These are phyloP conservation scores for Hevea brasiliensis DNA, from an alignment of 345 rosid species.

Conservation along the genomic window DNA sequence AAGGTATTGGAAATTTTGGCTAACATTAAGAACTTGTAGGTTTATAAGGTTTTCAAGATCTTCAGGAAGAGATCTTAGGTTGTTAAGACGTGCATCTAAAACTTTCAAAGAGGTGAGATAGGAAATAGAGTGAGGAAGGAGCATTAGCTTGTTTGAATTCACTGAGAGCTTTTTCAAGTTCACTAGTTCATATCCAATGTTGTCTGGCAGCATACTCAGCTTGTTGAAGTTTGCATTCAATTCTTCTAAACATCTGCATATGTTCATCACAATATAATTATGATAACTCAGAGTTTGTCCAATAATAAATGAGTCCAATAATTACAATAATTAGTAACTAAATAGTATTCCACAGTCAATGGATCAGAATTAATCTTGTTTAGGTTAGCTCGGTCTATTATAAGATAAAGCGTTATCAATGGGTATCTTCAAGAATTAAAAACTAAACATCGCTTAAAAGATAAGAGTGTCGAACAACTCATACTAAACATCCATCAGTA, in stretches of 20 bases:
- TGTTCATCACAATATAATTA: neutral
- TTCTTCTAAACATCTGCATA: conserved; percentile 67
- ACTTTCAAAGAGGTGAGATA: conserved; percentile 57
- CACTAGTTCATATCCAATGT: conserved; percentile 63
- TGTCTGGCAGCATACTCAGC: conserved; percentile 65
- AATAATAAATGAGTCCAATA: too few species aligned
- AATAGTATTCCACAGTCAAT: too few species aligned
- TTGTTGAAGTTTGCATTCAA: conserved; percentile 87
- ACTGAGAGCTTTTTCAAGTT: conserved; percentile 68
- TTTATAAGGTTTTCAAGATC: conserved; percentile 75
- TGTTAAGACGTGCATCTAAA: conserved; percentile 77
- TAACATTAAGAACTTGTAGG: conserved; percentile 67
- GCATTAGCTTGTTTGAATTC: conserved; percentile 69
- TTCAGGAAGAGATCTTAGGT: conserved; percentile 66
- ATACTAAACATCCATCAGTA: too few species aligned
- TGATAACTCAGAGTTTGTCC: too few species aligned
- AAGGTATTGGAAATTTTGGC: conserved; percentile 83
- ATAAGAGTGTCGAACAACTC: too few species aligned
- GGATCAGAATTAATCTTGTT: too few species aligned
- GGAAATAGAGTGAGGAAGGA: conserved; percentile 66
- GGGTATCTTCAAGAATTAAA: too few species aligned
- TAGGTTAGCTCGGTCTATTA: too few species aligned
- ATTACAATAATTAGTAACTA: too few species aligned
- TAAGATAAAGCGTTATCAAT: too few species aligned
- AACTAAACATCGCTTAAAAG: too few species aligned